Evolutionary conservation across 2,329 filamentous ascomycete genomes (phyloP), one percentile per base, ranked within the genome.

Genomic region (Gaeumannomyces tritici): DNA sequence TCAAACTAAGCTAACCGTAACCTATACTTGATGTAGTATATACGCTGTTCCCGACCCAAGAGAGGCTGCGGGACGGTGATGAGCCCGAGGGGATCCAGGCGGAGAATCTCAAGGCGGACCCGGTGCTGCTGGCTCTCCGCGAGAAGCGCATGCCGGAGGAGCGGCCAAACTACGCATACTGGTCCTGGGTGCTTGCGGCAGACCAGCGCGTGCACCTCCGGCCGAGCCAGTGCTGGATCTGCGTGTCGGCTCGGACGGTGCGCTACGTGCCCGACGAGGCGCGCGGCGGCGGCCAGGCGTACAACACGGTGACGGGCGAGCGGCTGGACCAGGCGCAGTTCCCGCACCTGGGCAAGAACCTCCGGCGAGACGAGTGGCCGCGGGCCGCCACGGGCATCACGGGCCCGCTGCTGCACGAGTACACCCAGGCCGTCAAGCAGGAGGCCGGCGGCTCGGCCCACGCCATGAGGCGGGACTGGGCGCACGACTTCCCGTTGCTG

Each of bases 51-150:
- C 77, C 77, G 9, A 78, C 78, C 54, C 80, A 75, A 63, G 77
- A 81, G 61, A 82, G 83, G 71, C 83, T 51, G n/a, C 42, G 80
- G 68, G 80, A 85, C 28, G 58, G 47, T 1, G 80, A 82, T 56
- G 72, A 73, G 57, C 74, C 74, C 66, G 75, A 76, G 31, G 64
- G 69, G 9, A 64, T 70, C 29, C 80, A 79, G 42, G n/a, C n/a
- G 42, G 75, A 75, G 63, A 86, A 83, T 9, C 85, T 88, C 76
- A 87, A 87, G 73, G 81, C 83, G 63, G 85, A 88, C 71, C 79
- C 83, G 4, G 83, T 87, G n/a, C 75, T 88, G 64, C 81, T 79
- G 63, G 85, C 85, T 11, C 77, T 88, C 42, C 80, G 84, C 11
- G 79, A 86, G 67, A 79, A 79, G 27, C 76, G 80, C 31, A 76